Evolutionary conservation across 306 rosid genomes (phyloP).

Genomic region (Oemleria cerasiformis): DNA sequence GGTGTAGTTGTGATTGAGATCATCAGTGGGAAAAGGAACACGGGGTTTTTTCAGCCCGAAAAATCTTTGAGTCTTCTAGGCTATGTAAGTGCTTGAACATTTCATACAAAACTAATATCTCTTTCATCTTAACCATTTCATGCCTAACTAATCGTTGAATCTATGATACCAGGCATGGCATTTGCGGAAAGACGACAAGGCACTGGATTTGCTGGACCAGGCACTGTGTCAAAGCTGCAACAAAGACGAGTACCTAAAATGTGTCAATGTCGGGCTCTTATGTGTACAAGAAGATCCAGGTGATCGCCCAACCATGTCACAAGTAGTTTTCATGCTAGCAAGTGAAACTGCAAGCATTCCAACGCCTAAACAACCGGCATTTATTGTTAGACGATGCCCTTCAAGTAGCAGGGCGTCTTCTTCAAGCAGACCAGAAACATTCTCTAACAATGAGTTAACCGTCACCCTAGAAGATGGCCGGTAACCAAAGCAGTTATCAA

Average conservation of each 20-base stretch:
- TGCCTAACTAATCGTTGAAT: neutral
- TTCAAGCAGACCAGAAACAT: slow-evolving; percentile 58
- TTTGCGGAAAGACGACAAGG: slow-evolving; percentile 58
- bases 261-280: slow-evolving; percentile 53
- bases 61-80: slow-evolving; percentile 64
- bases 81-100: slow-evolving; percentile 37
- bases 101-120: neutral
- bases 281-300: slow-evolving; percentile 73
- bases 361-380: slow-evolving; percentile 66
- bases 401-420: slow-evolving; percentile 73
- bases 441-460: slow-evolving; percentile 66
- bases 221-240: slow-evolving; percentile 47
- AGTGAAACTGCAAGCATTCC: slow-evolving; percentile 59
- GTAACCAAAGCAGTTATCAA: slow-evolving; percentile 23
- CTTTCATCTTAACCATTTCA: no score
- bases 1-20: slow-evolving; percentile 72
- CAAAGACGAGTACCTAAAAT: slow-evolving; percentile 50
- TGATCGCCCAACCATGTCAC: slow-evolving; percentile 67
- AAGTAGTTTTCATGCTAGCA: slow-evolving; percentile 63
- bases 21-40: slow-evolving; percentile 62
- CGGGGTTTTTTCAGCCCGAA: slow-evolving; percentile 58
- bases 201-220: slow-evolving; percentile 50
- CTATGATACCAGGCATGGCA: slow-evolving; percentile 57
- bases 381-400: slow-evolving; percentile 56
- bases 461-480: slow-evolving; percentile 66